phyloP scores from a whole-genome alignment of 2,329 filamentous ascomycete genomes.

The Cladobotryum protrusum region DNA sequence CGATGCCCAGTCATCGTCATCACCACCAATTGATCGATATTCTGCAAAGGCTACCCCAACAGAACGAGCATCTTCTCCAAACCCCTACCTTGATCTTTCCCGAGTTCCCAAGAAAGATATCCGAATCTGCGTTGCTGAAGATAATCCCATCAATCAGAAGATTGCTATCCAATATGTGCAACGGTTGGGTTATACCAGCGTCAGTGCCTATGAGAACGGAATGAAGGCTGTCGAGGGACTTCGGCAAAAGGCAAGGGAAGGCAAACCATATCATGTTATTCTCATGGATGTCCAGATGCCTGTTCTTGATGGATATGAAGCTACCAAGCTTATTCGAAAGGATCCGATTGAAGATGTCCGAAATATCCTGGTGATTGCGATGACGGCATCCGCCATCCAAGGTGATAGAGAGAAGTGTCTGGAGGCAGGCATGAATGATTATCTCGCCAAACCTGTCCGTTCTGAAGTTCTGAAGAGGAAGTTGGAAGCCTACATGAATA shows the following conservation, averaged over 20 bases:
- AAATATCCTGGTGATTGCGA: slow-evolving; percentile 86
- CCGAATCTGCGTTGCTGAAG: slow-evolving; percentile 87
- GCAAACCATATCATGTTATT: slow-evolving; percentile 77
- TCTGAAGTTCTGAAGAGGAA: slow-evolving; percentile 81
- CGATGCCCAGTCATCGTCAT: slow-evolving; percentile 39
- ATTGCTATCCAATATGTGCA: slow-evolving; percentile 89
- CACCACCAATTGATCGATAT: slow-evolving; percentile 32
- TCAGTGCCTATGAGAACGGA: slow-evolving; percentile 86
- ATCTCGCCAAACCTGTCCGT: slow-evolving; percentile 90
- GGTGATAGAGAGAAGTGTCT: slow-evolving; percentile 92
- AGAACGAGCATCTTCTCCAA: slow-evolving; percentile 35
- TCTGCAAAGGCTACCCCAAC: slow-evolving; percentile 21
- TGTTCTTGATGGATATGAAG: slow-evolving; percentile 85
- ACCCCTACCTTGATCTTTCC: slow-evolving; percentile 59
- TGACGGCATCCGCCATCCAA: slow-evolving; percentile 93
- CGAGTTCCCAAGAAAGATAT: slow-evolving; percentile 70
- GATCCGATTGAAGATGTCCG: slow-evolving; percentile 72
- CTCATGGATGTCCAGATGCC: slow-evolving; percentile 98
- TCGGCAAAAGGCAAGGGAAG: slow-evolving; percentile 63
- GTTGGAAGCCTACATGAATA: slow-evolving; percentile 53
- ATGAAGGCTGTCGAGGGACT: slow-evolving; percentile 81
- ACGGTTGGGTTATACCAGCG: slow-evolving; percentile 72
- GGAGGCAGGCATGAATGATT: slow-evolving; percentile 97
- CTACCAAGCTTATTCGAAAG: slow-evolving; percentile 73
- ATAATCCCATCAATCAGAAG: slow-evolving; percentile 90